phyloP scores from a whole-genome alignment of 768 basidiomycete species.

The Serendipita indica region DNA sequence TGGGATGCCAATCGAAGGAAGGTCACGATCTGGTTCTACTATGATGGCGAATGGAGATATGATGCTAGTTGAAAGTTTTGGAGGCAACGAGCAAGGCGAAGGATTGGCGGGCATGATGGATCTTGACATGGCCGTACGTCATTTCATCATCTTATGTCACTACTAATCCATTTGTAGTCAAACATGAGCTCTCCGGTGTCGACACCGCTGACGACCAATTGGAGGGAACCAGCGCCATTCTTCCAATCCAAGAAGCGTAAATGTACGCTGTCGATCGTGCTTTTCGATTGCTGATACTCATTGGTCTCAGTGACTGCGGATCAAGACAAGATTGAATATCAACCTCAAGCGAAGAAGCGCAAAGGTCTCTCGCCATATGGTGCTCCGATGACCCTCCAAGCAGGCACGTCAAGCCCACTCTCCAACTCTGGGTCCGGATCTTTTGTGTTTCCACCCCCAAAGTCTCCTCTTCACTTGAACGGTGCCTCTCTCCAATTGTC shows the following conservation, averaged over 20 bases:
- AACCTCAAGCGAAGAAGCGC: not conserved
- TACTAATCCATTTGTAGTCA: not conserved
- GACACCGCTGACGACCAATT: not conserved
- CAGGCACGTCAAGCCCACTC: not conserved
- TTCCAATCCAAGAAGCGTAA: constrained; percentile 7
- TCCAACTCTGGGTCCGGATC: not conserved
- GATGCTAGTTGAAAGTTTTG: not conserved
- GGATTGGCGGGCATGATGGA: not conserved
- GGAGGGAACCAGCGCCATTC: constrained; percentile 1
- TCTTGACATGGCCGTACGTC: not conserved
- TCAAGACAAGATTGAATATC: not conserved
- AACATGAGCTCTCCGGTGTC: constrained; percentile 8
- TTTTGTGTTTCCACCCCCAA: not conserved
- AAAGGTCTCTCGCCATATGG: not conserved
- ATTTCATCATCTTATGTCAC: not conserved
- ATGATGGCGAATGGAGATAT: not conserved
- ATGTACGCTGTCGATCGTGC: not conserved
- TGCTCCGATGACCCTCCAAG: not conserved
- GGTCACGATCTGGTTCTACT: not conserved
- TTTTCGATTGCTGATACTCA: not conserved
- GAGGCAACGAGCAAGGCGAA: not conserved
- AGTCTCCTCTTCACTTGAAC: not conserved
- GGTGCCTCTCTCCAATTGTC: too few relatives aligned
- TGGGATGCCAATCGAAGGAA: constrained; percentile 1
- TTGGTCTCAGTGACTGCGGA: not conserved